phyloP scores from a whole-genome alignment of 2,329 filamentous ascomycete genomes.

The Bretziella fagacearum region DNA sequence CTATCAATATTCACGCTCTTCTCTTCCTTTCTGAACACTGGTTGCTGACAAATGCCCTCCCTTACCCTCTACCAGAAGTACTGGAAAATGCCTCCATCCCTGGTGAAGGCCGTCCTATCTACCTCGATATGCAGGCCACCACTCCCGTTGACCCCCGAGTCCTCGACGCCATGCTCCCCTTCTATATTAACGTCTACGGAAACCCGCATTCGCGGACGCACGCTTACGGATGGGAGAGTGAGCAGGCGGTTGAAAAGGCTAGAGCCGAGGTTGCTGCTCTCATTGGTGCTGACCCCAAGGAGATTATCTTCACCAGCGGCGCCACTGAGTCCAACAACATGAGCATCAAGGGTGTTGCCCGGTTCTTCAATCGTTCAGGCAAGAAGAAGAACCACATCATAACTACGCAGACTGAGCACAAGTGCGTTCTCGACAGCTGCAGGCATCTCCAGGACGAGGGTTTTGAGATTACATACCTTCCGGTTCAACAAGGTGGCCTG shows the following conservation, averaged over 20 bases:
- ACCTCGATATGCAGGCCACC: constrained; percentile 95
- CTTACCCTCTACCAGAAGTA: constrained; percentile 35
- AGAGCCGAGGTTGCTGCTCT: constrained; percentile 67
- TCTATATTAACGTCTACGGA: constrained; percentile 80
- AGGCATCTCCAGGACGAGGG: constrained; percentile 93
- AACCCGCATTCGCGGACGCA: constrained; percentile 96
- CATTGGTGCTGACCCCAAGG: constrained; percentile 88
- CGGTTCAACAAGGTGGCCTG: constrained; percentile 74
- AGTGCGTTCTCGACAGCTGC: constrained; percentile 95
- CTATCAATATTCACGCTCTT: constrained; percentile 15
- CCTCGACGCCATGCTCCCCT: constrained; percentile 91
- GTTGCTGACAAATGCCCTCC: constrained; percentile 2
- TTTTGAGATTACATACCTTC: constrained; percentile 91
- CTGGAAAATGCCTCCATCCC: constrained; percentile 84
- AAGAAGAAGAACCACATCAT: constrained; percentile 99
- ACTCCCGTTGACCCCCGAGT: constrained; percentile 90
- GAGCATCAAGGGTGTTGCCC: constrained; percentile 95
- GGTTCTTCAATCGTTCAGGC: constrained; percentile 80
- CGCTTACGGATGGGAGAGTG: constrained; percentile 96
- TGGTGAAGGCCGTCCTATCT: constrained; percentile 90
- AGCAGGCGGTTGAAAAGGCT: constrained; percentile 80
- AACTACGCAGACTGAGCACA: constrained; percentile 95
- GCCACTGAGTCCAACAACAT: constrained; percentile 99
- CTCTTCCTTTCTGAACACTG: constrained; percentile 19
- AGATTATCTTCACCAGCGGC: constrained; percentile 97